Conservation (phyloP, 2,329 filamentous ascomycete genomes). For the Bimuria novae-zelandiae region DNA sequence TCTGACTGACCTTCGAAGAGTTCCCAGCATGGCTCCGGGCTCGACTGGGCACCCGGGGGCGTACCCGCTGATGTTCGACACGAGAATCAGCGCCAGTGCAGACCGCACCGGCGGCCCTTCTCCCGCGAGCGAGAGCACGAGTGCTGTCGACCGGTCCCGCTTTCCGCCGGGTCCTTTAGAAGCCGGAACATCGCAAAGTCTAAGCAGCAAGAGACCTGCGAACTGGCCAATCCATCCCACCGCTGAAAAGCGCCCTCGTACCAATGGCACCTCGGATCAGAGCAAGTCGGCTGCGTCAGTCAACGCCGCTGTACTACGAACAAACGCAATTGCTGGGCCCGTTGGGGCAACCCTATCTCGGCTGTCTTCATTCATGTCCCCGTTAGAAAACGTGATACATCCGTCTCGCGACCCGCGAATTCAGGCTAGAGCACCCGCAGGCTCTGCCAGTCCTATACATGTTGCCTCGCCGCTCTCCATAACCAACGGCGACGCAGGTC, state of each 20-base stretch:
- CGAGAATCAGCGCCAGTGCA: neutral
- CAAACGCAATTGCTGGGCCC: neutral
- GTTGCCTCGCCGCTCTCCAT: constrained; percentile 1
- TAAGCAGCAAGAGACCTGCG: neutral
- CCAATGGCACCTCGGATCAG: neutral
- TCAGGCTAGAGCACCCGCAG: neutral
- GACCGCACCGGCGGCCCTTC: neutral
- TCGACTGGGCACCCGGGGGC: neutral
- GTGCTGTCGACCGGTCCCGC: neutral
- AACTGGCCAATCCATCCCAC: neutral
- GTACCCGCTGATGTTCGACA: neutral
- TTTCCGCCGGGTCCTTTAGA: neutral
- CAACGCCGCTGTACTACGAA: neutral
- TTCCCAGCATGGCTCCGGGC: neutral
- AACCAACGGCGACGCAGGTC: neutral
- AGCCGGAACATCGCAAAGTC: neutral
- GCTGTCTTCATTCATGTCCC: neutral
- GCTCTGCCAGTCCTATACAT: neutral
- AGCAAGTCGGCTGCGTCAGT: neutral
- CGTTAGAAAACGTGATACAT: neutral
- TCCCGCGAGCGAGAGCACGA: neutral
- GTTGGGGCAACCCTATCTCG: neutral
- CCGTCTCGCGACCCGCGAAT: neutral
- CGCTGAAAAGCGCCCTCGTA: neutral
- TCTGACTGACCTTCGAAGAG: neutral